A percentile compares a stretch with the other conserved stretches of the same genome.
phyloP scores from a whole-genome alignment of 1,284 basidiomycete species.

The Ustilago cynodontis region DNA sequence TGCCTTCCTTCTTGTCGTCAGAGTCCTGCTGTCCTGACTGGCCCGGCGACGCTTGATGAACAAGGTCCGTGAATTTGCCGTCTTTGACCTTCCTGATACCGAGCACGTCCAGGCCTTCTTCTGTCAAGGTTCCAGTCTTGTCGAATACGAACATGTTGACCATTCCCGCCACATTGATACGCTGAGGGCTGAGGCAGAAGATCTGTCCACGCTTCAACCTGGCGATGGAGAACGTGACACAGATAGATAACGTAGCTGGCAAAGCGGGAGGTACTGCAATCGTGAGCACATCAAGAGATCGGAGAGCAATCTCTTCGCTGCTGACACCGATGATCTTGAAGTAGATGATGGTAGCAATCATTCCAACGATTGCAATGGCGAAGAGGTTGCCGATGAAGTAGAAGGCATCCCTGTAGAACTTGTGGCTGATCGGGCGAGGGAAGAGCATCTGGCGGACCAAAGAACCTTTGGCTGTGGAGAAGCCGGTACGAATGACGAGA shows the following conservation, averaged over 20 bases:
- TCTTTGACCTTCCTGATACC: constrained; percentile 64
- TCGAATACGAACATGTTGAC: constrained; percentile 99
- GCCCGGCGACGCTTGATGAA: neutral
- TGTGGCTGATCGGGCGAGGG: constrained; percentile 92
- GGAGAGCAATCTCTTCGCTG: constrained; percentile 90
- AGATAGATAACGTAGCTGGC: constrained; percentile 96
- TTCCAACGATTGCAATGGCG: constrained; percentile 84
- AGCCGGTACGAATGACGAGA: constrained; percentile 90
- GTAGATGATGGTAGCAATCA: constrained; percentile 82
- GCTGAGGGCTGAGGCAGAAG: constrained; percentile 95
- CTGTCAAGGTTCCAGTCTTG: constrained; percentile 98
- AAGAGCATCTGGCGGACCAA: constrained; percentile 97
- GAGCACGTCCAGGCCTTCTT: constrained; percentile 96
- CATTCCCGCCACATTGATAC: constrained; percentile 96
- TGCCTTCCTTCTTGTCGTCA: constrained; percentile 65
- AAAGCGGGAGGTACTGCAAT: constrained; percentile 97
- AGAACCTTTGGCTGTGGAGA: constrained; percentile 97
- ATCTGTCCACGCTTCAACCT: constrained; percentile 84
- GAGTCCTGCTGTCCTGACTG: neutral
- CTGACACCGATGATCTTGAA: constrained; percentile 84
- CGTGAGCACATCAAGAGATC: constrained; percentile 94
- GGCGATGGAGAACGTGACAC: constrained; percentile 91
- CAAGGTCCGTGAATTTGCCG: constrained; percentile 75
- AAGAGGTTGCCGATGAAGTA: constrained; percentile 94
- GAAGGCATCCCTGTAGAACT: constrained; percentile 97